phyloP scores from a whole-genome alignment of 495 filamentous ascomycete genomes.

The Lophiotrema nucula region DNA sequence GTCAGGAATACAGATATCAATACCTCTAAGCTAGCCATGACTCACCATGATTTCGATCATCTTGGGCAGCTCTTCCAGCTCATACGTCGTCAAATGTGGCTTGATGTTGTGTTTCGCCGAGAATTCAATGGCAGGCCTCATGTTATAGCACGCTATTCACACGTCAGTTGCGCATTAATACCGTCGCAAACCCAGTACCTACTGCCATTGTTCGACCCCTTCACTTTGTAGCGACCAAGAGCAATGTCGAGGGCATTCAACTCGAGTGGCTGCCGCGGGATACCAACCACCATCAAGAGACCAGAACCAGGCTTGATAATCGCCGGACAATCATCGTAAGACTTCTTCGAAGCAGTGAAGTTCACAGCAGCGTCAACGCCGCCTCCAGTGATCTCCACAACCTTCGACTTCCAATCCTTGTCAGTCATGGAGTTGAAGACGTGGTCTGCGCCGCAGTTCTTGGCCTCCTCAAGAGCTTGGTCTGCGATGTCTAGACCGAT shows the following conservation, averaged over 20 bases:
- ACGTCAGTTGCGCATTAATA: not conserved
- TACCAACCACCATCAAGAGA: constrained; percentile 37
- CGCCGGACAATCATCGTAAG: constrained; percentile 36
- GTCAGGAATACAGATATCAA: not conserved
- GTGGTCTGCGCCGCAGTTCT: constrained; percentile 34
- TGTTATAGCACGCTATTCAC: constrained; percentile 30
- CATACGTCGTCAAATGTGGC: constrained; percentile 33
- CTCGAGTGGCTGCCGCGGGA: constrained; percentile 30
- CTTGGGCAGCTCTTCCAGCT: constrained; percentile 34
- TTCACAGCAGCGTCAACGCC: constrained; percentile 37
- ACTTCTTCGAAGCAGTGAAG: constrained; percentile 36
- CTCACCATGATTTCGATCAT: constrained; percentile 39
- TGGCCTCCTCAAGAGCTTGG: constrained; percentile 33
- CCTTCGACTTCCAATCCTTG: constrained; percentile 32
- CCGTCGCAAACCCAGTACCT: not conserved
- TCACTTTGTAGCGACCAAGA: constrained; percentile 23
- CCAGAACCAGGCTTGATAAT: constrained; percentile 33
- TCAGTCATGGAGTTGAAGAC: constrained; percentile 36
- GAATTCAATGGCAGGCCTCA: constrained; percentile 34
- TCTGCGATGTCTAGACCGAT: constrained; percentile 38
- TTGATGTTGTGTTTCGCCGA: constrained; percentile 35
- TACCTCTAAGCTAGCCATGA: not conserved
- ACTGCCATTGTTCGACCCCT: constrained; percentile 35
- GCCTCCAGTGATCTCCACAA: constrained; percentile 33
- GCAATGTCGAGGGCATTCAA: constrained; percentile 35